These are phyloP conservation scores for Fremontodendron californicum DNA, from an alignment of 345 rosid genomes.

Conservation along the genomic window DNA sequence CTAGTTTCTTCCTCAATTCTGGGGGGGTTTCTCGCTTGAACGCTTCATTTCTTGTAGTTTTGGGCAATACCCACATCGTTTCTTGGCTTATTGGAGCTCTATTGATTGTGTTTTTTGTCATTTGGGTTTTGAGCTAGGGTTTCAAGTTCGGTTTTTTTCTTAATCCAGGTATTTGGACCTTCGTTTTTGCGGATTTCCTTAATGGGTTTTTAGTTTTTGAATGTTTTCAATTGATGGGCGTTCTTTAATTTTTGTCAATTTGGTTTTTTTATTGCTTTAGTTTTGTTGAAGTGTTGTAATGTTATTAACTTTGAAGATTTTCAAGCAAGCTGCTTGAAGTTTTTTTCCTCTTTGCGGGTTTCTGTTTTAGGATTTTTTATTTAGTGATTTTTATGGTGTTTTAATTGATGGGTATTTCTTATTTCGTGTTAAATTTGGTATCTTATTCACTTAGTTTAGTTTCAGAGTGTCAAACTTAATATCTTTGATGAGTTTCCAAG, in stretches of 20 bases:
- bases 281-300: background rate
- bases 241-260: background rate
- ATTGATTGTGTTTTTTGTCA: background rate
- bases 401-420: background rate
- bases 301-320: background rate
- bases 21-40: background rate
- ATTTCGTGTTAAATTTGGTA: background rate
- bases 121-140: slow-evolving; percentile 7
- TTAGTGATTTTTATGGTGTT: background rate
- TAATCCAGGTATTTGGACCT: slow-evolving; percentile 12
- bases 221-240: background rate
- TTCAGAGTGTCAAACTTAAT: background rate
- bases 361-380: background rate
- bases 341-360: background rate
- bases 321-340: background rate
- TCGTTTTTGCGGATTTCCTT: background rate
- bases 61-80: slow-evolving; percentile 12
- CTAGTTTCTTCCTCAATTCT: slow-evolving; percentile 15
- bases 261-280: background rate
- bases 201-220: background rate
- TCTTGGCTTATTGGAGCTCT: slow-evolving; percentile 1
- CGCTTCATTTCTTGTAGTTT: background rate
- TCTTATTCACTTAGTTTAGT: background rate
- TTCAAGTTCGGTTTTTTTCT: background rate
- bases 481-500: background rate